These are phyloP conservation scores for Agapanthus africanus DNA, from an alignment of 106 monocot species.

Conservation along the genomic window DNA sequence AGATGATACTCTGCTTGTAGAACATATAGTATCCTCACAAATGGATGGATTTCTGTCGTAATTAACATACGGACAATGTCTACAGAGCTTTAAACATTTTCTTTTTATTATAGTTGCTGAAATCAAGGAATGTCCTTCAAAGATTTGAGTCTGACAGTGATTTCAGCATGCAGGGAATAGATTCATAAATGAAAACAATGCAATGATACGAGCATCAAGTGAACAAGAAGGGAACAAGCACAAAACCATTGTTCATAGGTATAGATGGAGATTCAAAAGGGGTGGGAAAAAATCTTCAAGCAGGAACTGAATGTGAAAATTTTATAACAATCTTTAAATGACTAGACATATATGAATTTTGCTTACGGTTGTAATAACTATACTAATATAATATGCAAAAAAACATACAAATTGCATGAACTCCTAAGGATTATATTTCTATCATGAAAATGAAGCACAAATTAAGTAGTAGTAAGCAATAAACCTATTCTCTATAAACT, in stretches of 20 bases:
- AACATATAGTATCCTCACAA: too few relatives aligned
- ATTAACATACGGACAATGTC: too few relatives aligned
- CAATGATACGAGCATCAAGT: background rate
- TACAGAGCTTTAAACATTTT: background rate
- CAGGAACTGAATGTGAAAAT: background rate
- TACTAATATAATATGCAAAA: background rate
- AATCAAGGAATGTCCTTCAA: background rate
- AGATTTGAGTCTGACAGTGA: too few relatives aligned
- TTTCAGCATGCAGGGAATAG: too few relatives aligned
- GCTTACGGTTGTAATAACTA: background rate
- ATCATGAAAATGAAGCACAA: background rate
- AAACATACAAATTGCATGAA: background rate
- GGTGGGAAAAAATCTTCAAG: too few relatives aligned
- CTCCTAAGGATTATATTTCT: background rate
- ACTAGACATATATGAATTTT: background rate
- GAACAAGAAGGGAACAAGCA: too few relatives aligned
- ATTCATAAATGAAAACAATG: background rate
- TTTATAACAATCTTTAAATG: background rate
- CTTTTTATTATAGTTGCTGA: background rate
- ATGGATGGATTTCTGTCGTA: too few relatives aligned
- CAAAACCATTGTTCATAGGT: too few relatives aligned
- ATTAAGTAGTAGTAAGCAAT: background rate
- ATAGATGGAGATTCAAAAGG: too few relatives aligned
- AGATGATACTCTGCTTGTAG: too few relatives aligned
- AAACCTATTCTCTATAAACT: constrained; percentile 10